These are phyloP conservation scores for Aspergillus vadensis DNA, from an alignment of 2,329 filamentous ascomycete species.

Conservation along the genomic window DNA sequence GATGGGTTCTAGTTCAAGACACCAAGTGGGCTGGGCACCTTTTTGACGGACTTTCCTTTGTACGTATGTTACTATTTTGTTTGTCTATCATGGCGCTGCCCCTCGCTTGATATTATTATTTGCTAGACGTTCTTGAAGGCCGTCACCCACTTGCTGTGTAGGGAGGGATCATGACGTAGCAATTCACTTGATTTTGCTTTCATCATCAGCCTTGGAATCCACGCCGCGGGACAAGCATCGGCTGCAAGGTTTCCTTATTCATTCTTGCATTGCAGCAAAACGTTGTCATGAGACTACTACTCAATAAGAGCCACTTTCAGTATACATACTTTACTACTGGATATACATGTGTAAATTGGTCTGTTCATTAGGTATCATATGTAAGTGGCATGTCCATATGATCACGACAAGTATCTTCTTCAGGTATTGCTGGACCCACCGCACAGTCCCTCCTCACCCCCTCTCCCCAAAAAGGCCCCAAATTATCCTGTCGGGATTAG, in stretches of 20 bases:
- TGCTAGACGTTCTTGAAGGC: no score
- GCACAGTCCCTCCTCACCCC: background rate
- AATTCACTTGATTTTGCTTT: background rate
- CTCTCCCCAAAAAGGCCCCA: background rate
- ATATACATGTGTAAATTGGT: background rate
- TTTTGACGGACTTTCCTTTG: background rate
- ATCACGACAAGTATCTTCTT: background rate
- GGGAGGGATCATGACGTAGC: background rate
- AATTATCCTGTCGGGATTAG: slow-evolving; percentile 4
- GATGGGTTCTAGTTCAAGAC: background rate
- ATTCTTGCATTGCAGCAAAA: background rate
- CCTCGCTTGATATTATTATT: no score
- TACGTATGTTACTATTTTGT: background rate
- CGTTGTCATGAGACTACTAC: slow-evolving; percentile 4
- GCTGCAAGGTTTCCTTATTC: background rate
- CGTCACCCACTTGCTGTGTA: background rate
- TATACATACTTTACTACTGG: background rate
- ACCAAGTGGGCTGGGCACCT: background rate
- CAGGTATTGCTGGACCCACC: background rate
- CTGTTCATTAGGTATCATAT: background rate
- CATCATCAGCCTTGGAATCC: background rate
- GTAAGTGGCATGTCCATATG: background rate
- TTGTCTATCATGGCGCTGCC: background rate
- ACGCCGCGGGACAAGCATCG: background rate
- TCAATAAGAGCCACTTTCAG: background rate